A percentile compares a stretch with the other conserved stretches of the same genome.
Evolutionary conservation across 1,139 yeast species (phyloP).

Genomic region (Zygoascus sp.): DNA sequence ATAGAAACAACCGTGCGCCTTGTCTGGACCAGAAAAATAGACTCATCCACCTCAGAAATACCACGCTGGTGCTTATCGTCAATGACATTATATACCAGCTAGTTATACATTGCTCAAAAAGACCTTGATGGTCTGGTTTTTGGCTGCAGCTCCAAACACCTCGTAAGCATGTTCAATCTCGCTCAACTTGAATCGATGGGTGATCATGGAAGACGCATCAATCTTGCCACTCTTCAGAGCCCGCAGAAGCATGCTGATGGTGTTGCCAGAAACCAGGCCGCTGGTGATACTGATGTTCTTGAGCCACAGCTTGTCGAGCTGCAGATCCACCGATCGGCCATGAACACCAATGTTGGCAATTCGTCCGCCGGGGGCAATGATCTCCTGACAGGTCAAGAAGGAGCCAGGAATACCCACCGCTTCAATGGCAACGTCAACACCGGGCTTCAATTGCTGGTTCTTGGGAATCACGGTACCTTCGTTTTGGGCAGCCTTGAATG

Average conservation of each 20-base stretch:
- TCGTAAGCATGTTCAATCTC: constrained; percentile 63
- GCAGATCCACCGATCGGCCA: constrained; percentile 41
- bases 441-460: constrained; percentile 31
- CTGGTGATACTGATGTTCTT: constrained; percentile 43
- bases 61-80: no score
- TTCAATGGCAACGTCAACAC: constrained; percentile 49
- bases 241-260: constrained; percentile 36
- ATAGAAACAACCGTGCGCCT: no score
- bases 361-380: constrained; percentile 45
- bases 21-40: no score
- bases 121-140: constrained; percentile 43
- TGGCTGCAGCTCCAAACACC: constrained; percentile 45
- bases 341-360: constrained; percentile 48
- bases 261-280: constrained; percentile 44
- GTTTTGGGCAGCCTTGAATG: constrained; percentile 25
- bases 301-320: constrained; percentile 44
- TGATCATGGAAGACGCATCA: constrained; percentile 48
- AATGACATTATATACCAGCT: no score
- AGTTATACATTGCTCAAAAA: constrained; percentile 10
- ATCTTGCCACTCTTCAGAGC: constrained; percentile 35
- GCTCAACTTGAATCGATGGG: constrained; percentile 55
- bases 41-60: no score
- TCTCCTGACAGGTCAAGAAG: constrained; percentile 43
- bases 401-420: constrained; percentile 47
- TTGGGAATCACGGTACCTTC: constrained; percentile 17